Evolutionary conservation across 768 basidiomycete species (phyloP), one percentile per base, ranked within the genome.

Genomic region (Suillus sp.): DNA sequence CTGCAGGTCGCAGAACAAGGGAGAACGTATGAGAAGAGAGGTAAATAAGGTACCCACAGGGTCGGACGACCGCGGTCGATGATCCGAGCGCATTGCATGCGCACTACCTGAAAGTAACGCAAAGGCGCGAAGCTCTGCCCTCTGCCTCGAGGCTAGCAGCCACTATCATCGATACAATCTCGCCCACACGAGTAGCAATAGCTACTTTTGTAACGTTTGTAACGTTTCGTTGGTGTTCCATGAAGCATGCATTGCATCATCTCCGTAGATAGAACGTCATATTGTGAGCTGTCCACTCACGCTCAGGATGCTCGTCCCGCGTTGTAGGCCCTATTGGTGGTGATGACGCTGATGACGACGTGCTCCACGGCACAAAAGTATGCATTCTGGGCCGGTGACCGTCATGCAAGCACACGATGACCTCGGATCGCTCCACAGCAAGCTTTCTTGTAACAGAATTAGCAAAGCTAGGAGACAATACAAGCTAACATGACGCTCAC

Each of bases 211-310:
- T n/a, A n/a, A 48, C 47, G 14, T 48, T 48, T 48, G 57, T 35
- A n/a, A 32, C 27, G 25, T 48, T 57, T 57, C 55, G 38, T 43
- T 59, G 38, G 32, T 51, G 35, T 57, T 32, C 32, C 50, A 63
- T 59, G 37, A 30, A 27, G 61, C 34, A 38, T 48, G 32, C 32
- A 66, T 42, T 30, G 27, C 40, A 42, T 64, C 69, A 71, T 67
- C 60, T 67, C 69, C 71, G 64, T 32, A 16, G 16, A 37, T 25
- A n/a, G 27, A 53, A 63, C 51, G 59, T 67, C 67, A 47, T 66
- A 64, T 56, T 40, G 37, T 18, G 30, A 37, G 43, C 1, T 60
- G 43, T 59, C 61, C 54, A 34, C 59, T 57, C 56, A 42, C 51
- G 42, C 56, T 60, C 58, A 60, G 35, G 61, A 62, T 59, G 34